phyloP scores from a whole-genome alignment of 2,329 filamentous ascomycete species.

The Beauveria rudraprayagi region DNA sequence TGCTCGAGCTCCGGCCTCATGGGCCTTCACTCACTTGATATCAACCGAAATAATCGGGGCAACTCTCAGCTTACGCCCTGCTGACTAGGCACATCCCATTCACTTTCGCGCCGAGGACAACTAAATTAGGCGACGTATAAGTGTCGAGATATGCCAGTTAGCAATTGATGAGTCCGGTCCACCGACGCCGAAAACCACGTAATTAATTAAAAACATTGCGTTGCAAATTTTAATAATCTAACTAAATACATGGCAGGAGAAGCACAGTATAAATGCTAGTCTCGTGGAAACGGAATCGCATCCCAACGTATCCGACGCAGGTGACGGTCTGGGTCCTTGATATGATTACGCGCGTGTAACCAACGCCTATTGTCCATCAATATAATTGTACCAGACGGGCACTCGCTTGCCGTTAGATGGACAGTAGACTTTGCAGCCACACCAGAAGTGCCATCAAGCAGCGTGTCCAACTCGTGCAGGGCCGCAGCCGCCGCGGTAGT shows the following conservation, averaged over 20 bases:
- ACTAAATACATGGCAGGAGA: background rate
- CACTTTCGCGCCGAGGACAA: no score
- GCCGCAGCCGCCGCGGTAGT: slow-evolving; percentile 17
- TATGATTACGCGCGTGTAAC: slow-evolving; percentile 25
- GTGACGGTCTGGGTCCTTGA: slow-evolving; percentile 27
- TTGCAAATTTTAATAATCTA: no score
- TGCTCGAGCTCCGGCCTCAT: no score
- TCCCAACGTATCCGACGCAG: slow-evolving; percentile 29
- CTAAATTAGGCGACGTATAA: no score
- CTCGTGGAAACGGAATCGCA: slow-evolving; percentile 19
- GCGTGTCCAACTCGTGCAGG: slow-evolving; percentile 19
- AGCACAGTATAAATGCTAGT: background rate
- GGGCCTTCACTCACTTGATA: no score
- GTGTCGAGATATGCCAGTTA: background rate
- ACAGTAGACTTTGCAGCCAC: slow-evolving; percentile 11
- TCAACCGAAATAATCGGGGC: no score
- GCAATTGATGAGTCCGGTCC: background rate
- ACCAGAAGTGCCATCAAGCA: slow-evolving; percentile 13
- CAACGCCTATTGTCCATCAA: slow-evolving; percentile 25
- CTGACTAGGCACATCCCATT: no score
- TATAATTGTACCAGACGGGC: slow-evolving; percentile 22
- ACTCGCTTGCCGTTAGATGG: slow-evolving; percentile 19
- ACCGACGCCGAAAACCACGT: no score
- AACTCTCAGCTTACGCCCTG: no score
- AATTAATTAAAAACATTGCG: no score